These are phyloP conservation scores for Penicillium sp. DNA, from an alignment of 2,329 filamentous ascomycete species.

Conservation along the genomic window DNA sequence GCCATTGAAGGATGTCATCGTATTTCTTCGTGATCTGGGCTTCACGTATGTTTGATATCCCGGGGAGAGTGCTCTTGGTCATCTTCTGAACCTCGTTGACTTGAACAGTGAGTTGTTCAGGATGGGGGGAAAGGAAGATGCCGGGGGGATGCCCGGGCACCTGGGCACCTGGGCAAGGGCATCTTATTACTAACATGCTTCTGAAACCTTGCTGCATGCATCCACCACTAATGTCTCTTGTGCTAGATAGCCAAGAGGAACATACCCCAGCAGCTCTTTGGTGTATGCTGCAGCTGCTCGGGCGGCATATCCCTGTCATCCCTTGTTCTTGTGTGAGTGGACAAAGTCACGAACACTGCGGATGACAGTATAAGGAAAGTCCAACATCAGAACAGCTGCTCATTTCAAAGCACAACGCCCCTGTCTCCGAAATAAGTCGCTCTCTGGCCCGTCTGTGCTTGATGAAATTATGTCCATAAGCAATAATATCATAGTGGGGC, in stretches of 20 bases:
- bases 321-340: not conserved
- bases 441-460: not conserved
- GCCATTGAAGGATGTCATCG: too few relatives aligned
- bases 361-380: not conserved
- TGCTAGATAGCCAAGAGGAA: not conserved
- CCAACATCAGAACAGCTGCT: not conserved
- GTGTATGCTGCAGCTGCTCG: not conserved
- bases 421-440: not conserved
- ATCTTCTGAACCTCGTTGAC: too few relatives aligned
- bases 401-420: not conserved
- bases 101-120: too few relatives aligned
- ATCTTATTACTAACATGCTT: too few relatives aligned
- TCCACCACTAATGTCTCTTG: not conserved
- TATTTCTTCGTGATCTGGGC: too few relatives aligned
- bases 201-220: not conserved
- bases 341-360: constrained; percentile 2
- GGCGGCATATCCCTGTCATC: constrained; percentile 1
- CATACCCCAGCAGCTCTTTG: not conserved
- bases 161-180: too few relatives aligned
- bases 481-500: not conserved
- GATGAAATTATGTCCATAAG: not conserved
- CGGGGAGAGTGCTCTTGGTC: too few relatives aligned
- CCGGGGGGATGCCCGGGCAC: too few relatives aligned
- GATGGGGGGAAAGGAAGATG: too few relatives aligned
- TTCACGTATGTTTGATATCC: too few relatives aligned